phyloP scores from a whole-genome alignment of 1,284 basidiomycete genomes.

The Ganoderma lucidum region DNA sequence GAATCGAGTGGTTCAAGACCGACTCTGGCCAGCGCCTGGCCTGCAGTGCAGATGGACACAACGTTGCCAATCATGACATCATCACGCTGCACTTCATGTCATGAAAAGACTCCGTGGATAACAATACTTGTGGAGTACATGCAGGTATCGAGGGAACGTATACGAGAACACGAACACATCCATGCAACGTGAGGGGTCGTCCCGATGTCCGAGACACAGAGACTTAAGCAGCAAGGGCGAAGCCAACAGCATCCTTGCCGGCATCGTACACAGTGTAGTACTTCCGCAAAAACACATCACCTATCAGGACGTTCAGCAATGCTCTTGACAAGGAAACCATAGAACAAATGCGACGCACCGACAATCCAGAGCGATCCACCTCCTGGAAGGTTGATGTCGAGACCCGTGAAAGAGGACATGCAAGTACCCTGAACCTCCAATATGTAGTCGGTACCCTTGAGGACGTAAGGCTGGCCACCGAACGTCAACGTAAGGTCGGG shows the following conservation, averaged over 20 bases:
- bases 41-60: neutral
- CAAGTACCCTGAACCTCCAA: conserved; percentile 91
- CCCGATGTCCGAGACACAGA: neutral
- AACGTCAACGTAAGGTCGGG: conserved; percentile 93
- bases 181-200: conserved; percentile 12
- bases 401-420: conserved; percentile 92
- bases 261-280: conserved; percentile 97
- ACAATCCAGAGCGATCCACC: conserved; percentile 95
- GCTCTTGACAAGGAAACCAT: conserved; percentile 15
- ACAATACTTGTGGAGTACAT: conserved; percentile 25
- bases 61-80: conserved; percentile 15
- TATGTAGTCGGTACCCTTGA: conserved; percentile 90
- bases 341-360: conserved; percentile 60
- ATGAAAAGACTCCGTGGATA: conserved; percentile 16
- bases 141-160: conserved; percentile 28
- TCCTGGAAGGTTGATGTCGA: conserved; percentile 92
- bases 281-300: conserved; percentile 87
- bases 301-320: conserved; percentile 43
- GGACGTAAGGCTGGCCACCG: conserved; percentile 79
- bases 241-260: conserved; percentile 86
- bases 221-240: conserved; percentile 56
- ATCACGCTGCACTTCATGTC: neutral
- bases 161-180: conserved; percentile 10
- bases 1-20: conserved; percentile 5
- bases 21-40: conserved; percentile 1